These are phyloP conservation scores for Fusarium sp. DNA, from an alignment of 2,329 filamentous ascomycete genomes.

Conservation along the genomic window DNA sequence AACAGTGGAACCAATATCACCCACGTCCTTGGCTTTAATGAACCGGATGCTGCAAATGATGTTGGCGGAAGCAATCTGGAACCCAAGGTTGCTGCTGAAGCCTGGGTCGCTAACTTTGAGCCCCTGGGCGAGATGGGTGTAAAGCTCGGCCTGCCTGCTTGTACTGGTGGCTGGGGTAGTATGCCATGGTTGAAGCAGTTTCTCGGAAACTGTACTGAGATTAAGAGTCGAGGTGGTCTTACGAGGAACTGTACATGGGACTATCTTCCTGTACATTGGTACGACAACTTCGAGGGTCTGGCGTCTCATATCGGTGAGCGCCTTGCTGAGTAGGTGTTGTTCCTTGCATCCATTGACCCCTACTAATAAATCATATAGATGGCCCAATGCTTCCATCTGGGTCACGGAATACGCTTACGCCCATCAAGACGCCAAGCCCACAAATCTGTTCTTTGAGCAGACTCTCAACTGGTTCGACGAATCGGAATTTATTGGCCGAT, in stretches of 20 bases:
- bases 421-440: constrained; percentile 66
- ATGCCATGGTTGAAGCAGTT: constrained; percentile 77
- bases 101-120: constrained; percentile 79
- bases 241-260: constrained; percentile 70
- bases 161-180: constrained; percentile 71
- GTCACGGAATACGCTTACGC: constrained; percentile 80
- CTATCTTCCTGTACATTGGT: constrained; percentile 75
- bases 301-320: constrained; percentile 73
- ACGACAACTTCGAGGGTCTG: constrained; percentile 76
- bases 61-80: constrained; percentile 73
- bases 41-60: constrained; percentile 71
- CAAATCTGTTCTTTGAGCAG: constrained; percentile 76
- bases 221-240: constrained; percentile 60
- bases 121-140: constrained; percentile 74
- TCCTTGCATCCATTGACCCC: no score
- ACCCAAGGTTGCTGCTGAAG: constrained; percentile 70
- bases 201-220: constrained; percentile 70
- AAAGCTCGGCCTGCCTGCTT: constrained; percentile 76
- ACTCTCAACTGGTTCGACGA: constrained; percentile 74
- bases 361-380: constrained; percentile 54
- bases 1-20: constrained; percentile 66
- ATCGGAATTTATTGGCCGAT: constrained; percentile 68
- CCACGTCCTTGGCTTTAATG: constrained; percentile 82
- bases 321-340: constrained; percentile 50
- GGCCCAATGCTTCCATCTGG: constrained; percentile 75